Conservation (phyloP, 805 yeast genomes). For the Zygosaccharomyces bailii region DNA sequence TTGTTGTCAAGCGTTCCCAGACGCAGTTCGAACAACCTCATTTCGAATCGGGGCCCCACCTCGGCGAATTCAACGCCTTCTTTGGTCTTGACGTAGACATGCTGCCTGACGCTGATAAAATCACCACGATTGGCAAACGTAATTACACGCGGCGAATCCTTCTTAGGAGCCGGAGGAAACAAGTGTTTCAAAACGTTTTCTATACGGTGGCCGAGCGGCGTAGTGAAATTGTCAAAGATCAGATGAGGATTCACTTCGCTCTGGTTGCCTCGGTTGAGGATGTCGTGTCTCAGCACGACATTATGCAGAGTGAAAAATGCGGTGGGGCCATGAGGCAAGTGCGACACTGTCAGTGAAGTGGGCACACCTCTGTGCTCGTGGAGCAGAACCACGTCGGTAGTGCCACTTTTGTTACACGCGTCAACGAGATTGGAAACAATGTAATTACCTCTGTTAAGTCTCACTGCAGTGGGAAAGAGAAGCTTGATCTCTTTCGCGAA, state of each 20-base stretch:
- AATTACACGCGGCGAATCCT: conserved; percentile 85
- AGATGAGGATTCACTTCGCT: conserved; percentile 93
- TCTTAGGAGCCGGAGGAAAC: conserved; percentile 96
- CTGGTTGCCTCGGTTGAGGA: conserved; percentile 78
- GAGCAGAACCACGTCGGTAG: conserved; percentile 78
- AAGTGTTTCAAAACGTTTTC: conserved; percentile 77
- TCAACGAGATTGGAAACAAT: conserved; percentile 79
- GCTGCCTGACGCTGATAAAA: conserved; percentile 92
- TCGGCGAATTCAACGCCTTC: conserved; percentile 91
- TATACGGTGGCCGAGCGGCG: conserved; percentile 78
- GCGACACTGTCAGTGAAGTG: conserved; percentile 85
- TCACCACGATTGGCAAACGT: conserved; percentile 89
- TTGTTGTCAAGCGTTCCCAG: conserved; percentile 91
- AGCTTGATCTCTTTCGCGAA: conserved; percentile 90
- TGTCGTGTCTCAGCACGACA: conserved; percentile 90
- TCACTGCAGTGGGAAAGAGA: conserved; percentile 82
- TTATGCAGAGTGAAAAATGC: conserved; percentile 92
- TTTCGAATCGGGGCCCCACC: conserved; percentile 97
- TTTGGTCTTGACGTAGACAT: conserved; percentile 83
- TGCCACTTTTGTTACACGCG: conserved; percentile 75
- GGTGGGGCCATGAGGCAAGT: conserved; percentile 98
- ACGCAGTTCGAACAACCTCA: conserved; percentile 84
- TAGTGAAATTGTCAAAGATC: conserved; percentile 83
- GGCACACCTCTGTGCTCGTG: conserved; percentile 99
- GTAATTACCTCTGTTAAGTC: conserved; percentile 91